Conservation (phyloP, 169 alveolate species). For the Plasmodium blacklocki region DNA sequence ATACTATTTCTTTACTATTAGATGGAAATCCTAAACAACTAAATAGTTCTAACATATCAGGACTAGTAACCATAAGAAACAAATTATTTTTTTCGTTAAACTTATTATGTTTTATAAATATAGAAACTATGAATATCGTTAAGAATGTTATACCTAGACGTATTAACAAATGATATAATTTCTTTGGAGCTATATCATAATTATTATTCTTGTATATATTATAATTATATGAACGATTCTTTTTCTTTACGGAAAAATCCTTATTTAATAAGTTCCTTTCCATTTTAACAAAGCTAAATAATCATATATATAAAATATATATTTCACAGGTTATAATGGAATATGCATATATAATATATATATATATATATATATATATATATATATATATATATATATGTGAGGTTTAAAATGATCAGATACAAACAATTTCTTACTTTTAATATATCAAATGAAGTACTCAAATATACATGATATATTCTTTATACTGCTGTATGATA, state of each 20-base stretch:
- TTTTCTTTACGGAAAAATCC: background rate
- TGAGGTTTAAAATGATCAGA: too few species aligned
- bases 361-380: too few species aligned
- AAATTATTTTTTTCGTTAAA: constrained; percentile 1
- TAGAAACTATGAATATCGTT: constrained; percentile 24
- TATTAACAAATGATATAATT: constrained; percentile 25
- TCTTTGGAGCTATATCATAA: constrained; percentile 32
- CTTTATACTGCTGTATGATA: too few species aligned
- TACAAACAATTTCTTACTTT: too few species aligned
- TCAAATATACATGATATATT: too few species aligned
- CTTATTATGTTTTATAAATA: constrained; percentile 47
- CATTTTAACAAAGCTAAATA: constrained; percentile 4
- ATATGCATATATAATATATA: too few species aligned
- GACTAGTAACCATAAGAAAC: constrained; percentile 11
- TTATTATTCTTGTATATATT: constrained; percentile 13
- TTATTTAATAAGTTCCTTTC: constrained; percentile 21
- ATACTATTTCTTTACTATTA: constrained; percentile 63
- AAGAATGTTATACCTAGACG: constrained; percentile 48
- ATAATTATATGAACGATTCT: background rate
- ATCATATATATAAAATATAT: background rate
- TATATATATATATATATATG: too few species aligned
- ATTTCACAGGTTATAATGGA: too few species aligned
- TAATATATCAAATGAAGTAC: too few species aligned
- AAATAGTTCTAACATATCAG: constrained; percentile 16
- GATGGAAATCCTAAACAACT: constrained; percentile 57